These are phyloP conservation scores for Paramyrothecium roridum DNA, from an alignment of 2,329 filamentous ascomycete genomes.

Conservation along the genomic window DNA sequence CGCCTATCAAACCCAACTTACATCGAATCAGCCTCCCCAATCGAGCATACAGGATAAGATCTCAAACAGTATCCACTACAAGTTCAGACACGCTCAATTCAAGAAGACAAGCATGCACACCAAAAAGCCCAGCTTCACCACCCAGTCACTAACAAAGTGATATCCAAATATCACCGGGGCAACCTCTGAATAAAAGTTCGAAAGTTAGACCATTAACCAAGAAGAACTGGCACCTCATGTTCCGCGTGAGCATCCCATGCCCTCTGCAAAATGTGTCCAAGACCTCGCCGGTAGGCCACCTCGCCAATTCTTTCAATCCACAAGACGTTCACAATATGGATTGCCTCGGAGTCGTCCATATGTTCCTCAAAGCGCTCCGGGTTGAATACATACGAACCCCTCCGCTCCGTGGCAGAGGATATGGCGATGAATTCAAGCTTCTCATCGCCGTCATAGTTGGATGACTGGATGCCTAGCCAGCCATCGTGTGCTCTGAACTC, in stretches of 20 bases:
- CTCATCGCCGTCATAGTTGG: slow-evolving; percentile 42
- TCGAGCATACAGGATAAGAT: too few relatives aligned
- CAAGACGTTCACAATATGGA: slow-evolving; percentile 44
- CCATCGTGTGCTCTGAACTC: slow-evolving; percentile 40
- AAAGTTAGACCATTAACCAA: slow-evolving; percentile 25
- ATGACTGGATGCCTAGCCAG: slow-evolving; percentile 43
- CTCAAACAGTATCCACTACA: too few relatives aligned
- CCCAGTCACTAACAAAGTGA: slow-evolving; percentile 9
- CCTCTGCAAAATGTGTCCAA: slow-evolving; percentile 38
- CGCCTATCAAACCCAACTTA: too few relatives aligned
- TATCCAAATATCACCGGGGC: too few relatives aligned
- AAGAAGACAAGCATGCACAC: too few relatives aligned
- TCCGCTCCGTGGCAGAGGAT: slow-evolving; percentile 36
- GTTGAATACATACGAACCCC: slow-evolving; percentile 36
- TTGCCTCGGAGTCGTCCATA: slow-evolving; percentile 35
- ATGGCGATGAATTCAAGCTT: slow-evolving; percentile 41
- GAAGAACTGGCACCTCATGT: slow-evolving; percentile 37
- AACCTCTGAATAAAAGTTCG: too few relatives aligned
- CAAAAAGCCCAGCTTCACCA: background rate
- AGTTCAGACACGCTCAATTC: too few relatives aligned
- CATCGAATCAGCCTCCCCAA: too few relatives aligned
- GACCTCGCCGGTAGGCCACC: slow-evolving; percentile 35
- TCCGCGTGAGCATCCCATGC: slow-evolving; percentile 36
- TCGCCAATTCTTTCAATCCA: slow-evolving; percentile 44
- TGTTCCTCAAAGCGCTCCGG: slow-evolving; percentile 36